Percentiles rank a stretch among this genome's conserved stretches.
phyloP scores from a whole-genome alignment of 1,139 yeast genomes.

The Lodderomyces pseudojiufengensis region DNA sequence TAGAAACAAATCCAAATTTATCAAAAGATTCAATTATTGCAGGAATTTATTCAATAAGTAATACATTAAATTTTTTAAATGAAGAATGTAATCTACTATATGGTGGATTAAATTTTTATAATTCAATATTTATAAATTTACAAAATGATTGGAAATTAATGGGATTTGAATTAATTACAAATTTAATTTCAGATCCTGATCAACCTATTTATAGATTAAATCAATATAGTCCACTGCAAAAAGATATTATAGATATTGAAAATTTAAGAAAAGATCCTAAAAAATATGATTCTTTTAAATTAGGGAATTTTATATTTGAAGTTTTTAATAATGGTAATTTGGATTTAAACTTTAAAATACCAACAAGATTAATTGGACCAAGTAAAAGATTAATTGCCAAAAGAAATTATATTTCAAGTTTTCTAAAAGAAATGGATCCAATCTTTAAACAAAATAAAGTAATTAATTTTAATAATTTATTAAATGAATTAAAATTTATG shows the following conservation, averaged over 20 bases:
- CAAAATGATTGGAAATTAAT: slow-evolving; percentile 84
- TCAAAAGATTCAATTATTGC: slow-evolving; percentile 43
- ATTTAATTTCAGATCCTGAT: slow-evolving; percentile 47
- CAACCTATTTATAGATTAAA: slow-evolving; percentile 38
- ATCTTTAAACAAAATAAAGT: slow-evolving; percentile 42
- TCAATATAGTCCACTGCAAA: slow-evolving; percentile 9
- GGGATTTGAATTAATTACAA: slow-evolving; percentile 74
- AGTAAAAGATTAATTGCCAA: slow-evolving; percentile 20
- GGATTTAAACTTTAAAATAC: slow-evolving; percentile 8
- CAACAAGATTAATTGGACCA: slow-evolving; percentile 7
- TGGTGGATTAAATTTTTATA: slow-evolving; percentile 52
- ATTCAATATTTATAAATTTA: slow-evolving; percentile 58
- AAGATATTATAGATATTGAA: slow-evolving; percentile 8
- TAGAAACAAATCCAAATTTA: slow-evolving; percentile 19
- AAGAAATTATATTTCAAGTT: slow-evolving; percentile 49
- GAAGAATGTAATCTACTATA: slow-evolving; percentile 62
- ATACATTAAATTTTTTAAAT: slow-evolving; percentile 60
- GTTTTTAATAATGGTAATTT: slow-evolving; percentile 29
- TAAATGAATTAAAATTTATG: slow-evolving; percentile 52
- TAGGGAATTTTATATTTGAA: slow-evolving; percentile 55
- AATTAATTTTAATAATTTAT: slow-evolving; percentile 44
- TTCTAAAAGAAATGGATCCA: slow-evolving; percentile 41
- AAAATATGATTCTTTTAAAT: slow-evolving; percentile 60
- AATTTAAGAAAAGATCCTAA: slow-evolving; percentile 36
- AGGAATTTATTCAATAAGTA: slow-evolving; percentile 58